phyloP scores from a whole-genome alignment of 495 filamentous ascomycete genomes.

The Cetradonia linearis region DNA sequence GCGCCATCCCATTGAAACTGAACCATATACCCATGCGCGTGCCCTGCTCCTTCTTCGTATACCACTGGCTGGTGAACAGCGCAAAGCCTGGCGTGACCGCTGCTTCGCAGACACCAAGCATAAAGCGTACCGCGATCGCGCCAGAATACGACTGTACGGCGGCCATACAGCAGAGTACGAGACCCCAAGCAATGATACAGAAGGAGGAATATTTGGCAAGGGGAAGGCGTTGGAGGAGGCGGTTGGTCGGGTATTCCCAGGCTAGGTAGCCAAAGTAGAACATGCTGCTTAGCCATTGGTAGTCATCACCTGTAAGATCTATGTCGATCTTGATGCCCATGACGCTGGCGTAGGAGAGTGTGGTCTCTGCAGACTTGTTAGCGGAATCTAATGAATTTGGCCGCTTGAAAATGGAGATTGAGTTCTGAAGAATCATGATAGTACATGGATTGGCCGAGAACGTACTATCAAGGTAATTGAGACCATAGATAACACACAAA shows the following conservation, averaged over 20 bases:
- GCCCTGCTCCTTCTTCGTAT: constrained; percentile 50
- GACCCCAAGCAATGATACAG: constrained; percentile 50
- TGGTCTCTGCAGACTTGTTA: constrained; percentile 39
- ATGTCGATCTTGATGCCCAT: constrained; percentile 50
- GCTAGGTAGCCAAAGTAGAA: constrained; percentile 61
- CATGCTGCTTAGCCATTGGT: constrained; percentile 47
- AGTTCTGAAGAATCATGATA: not conserved
- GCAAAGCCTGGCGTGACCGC: constrained; percentile 56
- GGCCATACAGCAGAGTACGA: constrained; percentile 44
- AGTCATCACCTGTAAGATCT: constrained; percentile 33
- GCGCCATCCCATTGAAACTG: constrained; percentile 51
- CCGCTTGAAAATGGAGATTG: not conserved
- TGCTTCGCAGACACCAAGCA: constrained; percentile 52
- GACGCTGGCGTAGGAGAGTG: constrained; percentile 51
- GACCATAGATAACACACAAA: constrained; percentile 50
- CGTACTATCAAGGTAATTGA: constrained; percentile 54
- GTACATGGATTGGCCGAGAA: not conserved
- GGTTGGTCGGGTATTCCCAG: constrained; percentile 54
- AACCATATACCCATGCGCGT: constrained; percentile 52
- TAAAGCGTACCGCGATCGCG: constrained; percentile 47
- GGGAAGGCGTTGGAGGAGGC: constrained; percentile 48
- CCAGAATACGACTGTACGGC: constrained; percentile 38
- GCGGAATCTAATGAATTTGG: not conserved
- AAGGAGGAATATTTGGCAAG: constrained; percentile 49
- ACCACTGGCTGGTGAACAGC: constrained; percentile 56